A percentile compares a stretch with the other conserved stretches of the same genome.
Conservation (phyloP, 495 filamentous ascomycete genomes). For the Trichocladium antarcticum region DNA sequence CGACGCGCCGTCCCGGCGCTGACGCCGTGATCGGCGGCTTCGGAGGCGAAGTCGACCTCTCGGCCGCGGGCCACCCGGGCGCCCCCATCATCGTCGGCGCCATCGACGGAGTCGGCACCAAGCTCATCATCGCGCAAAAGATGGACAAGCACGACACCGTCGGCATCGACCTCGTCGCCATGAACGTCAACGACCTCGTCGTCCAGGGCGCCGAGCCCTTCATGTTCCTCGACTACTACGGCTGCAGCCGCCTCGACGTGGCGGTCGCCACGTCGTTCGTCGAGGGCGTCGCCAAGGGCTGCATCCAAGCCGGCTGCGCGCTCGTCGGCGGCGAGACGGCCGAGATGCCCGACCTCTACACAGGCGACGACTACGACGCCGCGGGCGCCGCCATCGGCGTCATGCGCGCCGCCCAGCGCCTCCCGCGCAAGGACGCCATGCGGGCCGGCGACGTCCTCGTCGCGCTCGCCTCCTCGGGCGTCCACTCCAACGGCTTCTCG, state of each 20-base stretch:
- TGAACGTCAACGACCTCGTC: slow-evolving; percentile 96
- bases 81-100: slow-evolving; percentile 75
- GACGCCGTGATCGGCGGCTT: slow-evolving; percentile 91
- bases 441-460: slow-evolving; percentile 68
- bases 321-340: slow-evolving; percentile 92
- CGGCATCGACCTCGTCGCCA: slow-evolving; percentile 91
- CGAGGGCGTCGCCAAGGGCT: slow-evolving; percentile 76
- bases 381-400: slow-evolving; percentile 80
- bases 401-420: slow-evolving; percentile 53
- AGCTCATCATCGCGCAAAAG: slow-evolving; percentile 85
- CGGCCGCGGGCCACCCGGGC: slow-evolving; percentile 59
- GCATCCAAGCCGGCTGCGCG: slow-evolving; percentile 70
- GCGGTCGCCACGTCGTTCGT: slow-evolving; percentile 69
- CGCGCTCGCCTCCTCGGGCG: slow-evolving; percentile 69
- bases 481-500: slow-evolving; percentile 93
- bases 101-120: slow-evolving; percentile 94
- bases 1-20: slow-evolving; percentile 72
- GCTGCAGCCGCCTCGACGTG: slow-evolving; percentile 72
- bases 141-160: slow-evolving; percentile 85
- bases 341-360: slow-evolving; percentile 92
- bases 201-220: slow-evolving; percentile 90
- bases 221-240: slow-evolving; percentile 95
- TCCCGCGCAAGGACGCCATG: slow-evolving; percentile 72
- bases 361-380: slow-evolving; percentile 74
- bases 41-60: slow-evolving; percentile 76